phyloP scores from a whole-genome alignment of 2,329 filamentous ascomycete genomes.

The Fusarium redolens region DNA sequence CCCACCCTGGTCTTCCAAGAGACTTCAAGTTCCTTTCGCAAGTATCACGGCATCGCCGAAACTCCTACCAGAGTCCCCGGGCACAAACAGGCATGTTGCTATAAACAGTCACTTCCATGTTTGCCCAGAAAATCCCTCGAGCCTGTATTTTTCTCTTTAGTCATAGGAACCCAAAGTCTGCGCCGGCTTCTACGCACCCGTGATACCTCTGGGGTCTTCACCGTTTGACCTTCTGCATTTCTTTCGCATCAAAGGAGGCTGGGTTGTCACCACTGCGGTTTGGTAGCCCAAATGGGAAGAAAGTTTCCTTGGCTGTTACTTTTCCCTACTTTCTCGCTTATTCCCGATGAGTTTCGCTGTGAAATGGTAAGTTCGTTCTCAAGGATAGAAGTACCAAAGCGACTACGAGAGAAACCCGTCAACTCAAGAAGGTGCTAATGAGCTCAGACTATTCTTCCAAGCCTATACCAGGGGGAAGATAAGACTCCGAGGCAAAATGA shows the following conservation, averaged over 20 bases:
- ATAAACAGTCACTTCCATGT: not conserved
- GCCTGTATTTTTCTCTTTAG: not conserved
- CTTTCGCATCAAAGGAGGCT: not conserved
- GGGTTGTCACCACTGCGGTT: not conserved
- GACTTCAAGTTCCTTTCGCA: not conserved
- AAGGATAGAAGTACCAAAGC: too few relatives aligned
- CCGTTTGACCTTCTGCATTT: not conserved
- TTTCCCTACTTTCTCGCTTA: not conserved
- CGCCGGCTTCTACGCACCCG: not conserved
- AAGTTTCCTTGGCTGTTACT: not conserved
- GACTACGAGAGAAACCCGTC: not conserved
- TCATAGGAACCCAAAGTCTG: not conserved
- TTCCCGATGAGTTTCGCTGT: not conserved
- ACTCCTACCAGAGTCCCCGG: not conserved
- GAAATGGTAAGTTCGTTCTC: not conserved
- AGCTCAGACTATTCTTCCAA: too few relatives aligned
- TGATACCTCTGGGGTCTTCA: not conserved
- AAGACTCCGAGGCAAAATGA: not conserved
- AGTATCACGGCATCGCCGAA: conserved; percentile 4
- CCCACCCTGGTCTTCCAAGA: not conserved
- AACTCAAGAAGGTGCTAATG: not conserved
- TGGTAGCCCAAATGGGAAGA: not conserved
- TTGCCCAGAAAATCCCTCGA: not conserved
- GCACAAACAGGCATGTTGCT: not conserved
- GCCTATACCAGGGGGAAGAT: not conserved